Base-by-base conservation (phyloP, 345 rosid genomes). In the Conringia planisiliqua region DNA sequence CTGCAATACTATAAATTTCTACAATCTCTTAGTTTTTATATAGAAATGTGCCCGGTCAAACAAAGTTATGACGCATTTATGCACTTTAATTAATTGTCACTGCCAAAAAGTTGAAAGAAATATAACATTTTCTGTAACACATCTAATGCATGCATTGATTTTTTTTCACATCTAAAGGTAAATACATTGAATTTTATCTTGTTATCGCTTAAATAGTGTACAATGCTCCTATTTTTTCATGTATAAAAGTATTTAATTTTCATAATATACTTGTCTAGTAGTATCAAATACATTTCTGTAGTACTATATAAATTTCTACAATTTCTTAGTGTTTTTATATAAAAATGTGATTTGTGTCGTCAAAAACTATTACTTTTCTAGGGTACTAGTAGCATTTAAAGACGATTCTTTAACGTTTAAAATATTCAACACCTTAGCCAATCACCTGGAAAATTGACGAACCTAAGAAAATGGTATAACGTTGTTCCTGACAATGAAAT, bases 11-110 rank as follows among this genome's bases (percentile, higher is more conserved):
- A 22, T 22, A 22, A 22, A 22, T 22, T 22, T 22, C 24, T 22
- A 22, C 24, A 22, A 22, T n/a, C 38, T 42, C 24, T 9, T 17
- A 35, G 32, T 18, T 27, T 22, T 20, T 50, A 27, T 4, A 20
- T 20, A 24, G 24, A 51, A 22, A 27, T 14, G 22, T 76, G 33
- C 71, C 67, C 71, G 75, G 80, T 76, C 80, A 76, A 76, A 76
- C 70, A 55, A 70, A 29, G 66, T 55, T 64, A 55, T 12, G 65
- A 55, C 10, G 29, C 60, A 55, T 76, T 44, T 44, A 70, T 76
- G 68, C 24, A 70, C 35, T 42, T 51, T 62, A 69, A 54, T 44
- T 63, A 44, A 70, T 55, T 70, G 66, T 50, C 51, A 43, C 75
- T 62, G 75, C 59, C 59, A 69, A 76, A 76, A 62, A 36, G 9